phyloP scores from a whole-genome alignment of 1,284 basidiomycete species.

The Athelia sp. region DNA sequence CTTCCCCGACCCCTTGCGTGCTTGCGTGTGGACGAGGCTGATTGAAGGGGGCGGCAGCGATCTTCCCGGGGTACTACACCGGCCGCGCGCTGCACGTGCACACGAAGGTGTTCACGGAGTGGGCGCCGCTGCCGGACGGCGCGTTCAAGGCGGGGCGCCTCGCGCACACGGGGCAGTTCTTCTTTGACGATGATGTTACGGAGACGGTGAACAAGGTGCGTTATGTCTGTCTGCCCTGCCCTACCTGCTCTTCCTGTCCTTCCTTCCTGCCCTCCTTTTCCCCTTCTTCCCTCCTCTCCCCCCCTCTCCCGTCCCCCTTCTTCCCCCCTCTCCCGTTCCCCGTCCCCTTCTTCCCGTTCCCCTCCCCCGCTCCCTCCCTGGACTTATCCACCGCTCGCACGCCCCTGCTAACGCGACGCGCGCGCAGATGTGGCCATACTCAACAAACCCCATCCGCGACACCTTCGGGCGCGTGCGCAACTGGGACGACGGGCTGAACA shows the following conservation, averaged over 20 bases:
- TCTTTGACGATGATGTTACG: conserved; percentile 60
- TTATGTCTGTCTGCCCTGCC: not conserved
- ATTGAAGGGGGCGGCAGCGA: too few species aligned
- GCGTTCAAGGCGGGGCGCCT: conserved; percentile 41
- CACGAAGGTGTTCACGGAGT: conserved; percentile 42
- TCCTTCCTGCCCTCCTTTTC: not conserved
- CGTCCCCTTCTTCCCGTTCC: not conserved
- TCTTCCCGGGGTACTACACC: conserved; percentile 66
- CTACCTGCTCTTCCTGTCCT: not conserved
- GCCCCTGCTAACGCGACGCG: not conserved
- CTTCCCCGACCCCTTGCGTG: too few species aligned
- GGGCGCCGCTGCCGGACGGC: conserved; percentile 33
- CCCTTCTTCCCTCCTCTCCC: not conserved
- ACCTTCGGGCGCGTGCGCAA: conserved; percentile 42
- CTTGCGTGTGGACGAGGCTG: too few species aligned
- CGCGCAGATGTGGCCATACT: conserved; percentile 41
- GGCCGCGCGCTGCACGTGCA: conserved; percentile 51
- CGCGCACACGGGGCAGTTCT: conserved; percentile 58
- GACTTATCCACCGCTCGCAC: not conserved
- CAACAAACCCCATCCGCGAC: conserved; percentile 39
- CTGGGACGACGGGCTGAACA: conserved; percentile 43
- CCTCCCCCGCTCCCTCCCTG: not conserved
- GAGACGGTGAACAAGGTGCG: conserved; percentile 37
- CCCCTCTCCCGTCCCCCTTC: not conserved
- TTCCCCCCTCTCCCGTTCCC: not conserved